Evolutionary conservation across 116 monocot genomes (phyloP).

Genomic region (Papilionanthe hybrid): DNA sequence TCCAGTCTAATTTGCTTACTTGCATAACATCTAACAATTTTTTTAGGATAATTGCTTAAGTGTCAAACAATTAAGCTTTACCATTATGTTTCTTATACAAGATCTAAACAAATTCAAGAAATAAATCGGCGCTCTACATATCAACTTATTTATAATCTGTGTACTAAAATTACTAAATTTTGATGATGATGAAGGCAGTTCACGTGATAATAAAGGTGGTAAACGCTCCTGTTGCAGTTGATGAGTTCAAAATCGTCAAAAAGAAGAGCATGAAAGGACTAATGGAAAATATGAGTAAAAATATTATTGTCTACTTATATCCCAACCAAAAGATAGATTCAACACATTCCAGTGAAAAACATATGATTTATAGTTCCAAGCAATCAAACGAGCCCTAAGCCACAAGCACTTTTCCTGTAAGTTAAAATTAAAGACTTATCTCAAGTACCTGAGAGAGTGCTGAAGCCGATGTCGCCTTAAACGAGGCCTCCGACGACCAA

Average conservation of each 20-base stretch:
- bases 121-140: neutral
- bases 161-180: no score
- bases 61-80: neutral
- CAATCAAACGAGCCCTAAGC: neutral
- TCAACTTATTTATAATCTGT: neutral
- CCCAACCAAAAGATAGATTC: no score
- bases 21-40: neutral
- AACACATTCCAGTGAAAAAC: no score
- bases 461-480: conserved; percentile 60
- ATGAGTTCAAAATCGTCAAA: no score
- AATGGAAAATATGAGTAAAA: no score
- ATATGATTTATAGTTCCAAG: neutral
- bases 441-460: conserved; percentile 54
- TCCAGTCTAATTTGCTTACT: neutral
- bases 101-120: neutral
- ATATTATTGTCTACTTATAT: no score
- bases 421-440: neutral
- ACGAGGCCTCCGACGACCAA: conserved; percentile 68
- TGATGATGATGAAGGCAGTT: neutral
- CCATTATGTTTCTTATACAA: neutral
- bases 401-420: neutral
- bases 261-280: no score
- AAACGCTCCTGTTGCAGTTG: neutral
- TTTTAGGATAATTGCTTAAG: neutral
- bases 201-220: no score